These are phyloP conservation scores for Suillus lakei DNA, from an alignment of 768 basidiomycete species.

Conservation along the genomic window DNA sequence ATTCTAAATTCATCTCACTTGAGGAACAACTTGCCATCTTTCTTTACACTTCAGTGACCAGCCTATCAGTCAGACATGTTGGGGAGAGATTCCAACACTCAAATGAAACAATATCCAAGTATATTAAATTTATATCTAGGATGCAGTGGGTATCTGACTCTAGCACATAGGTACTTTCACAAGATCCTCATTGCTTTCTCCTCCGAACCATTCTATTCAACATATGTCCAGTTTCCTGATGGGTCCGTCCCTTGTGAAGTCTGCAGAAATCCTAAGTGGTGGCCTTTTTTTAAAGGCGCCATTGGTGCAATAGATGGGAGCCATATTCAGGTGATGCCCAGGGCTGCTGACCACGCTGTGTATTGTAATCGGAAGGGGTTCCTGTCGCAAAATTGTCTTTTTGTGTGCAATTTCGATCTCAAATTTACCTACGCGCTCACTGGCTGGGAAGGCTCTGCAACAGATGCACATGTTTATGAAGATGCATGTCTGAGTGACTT, in stretches of 20 bases:
- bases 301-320: slow-evolving; percentile 40
- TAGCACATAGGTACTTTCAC: too few species aligned
- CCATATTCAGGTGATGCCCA: slow-evolving; percentile 5
- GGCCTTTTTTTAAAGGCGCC: slow-evolving; percentile 35
- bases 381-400: slow-evolving; percentile 20
- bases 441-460: slow-evolving; percentile 24
- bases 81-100: too few species aligned
- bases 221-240: slow-evolving; percentile 23
- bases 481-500: too few species aligned
- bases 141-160: too few species aligned
- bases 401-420: slow-evolving; percentile 19
- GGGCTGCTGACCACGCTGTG: background rate
- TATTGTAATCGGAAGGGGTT: slow-evolving; percentile 21
- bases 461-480: slow-evolving; percentile 15
- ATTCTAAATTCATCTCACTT: too few species aligned
- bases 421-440: slow-evolving; percentile 17
- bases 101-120: too few species aligned
- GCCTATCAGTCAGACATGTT: too few species aligned
- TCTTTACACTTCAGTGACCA: too few species aligned
- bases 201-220: too few species aligned
- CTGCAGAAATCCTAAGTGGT: slow-evolving; percentile 29
- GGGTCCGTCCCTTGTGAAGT: slow-evolving; percentile 14
- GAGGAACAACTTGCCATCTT: too few species aligned
- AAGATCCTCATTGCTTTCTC: too few species aligned
- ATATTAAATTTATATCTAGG: too few species aligned